Evolutionary conservation across 352 stramenopile species (phyloP).

Genomic region (Pythium rishiriense): DNA sequence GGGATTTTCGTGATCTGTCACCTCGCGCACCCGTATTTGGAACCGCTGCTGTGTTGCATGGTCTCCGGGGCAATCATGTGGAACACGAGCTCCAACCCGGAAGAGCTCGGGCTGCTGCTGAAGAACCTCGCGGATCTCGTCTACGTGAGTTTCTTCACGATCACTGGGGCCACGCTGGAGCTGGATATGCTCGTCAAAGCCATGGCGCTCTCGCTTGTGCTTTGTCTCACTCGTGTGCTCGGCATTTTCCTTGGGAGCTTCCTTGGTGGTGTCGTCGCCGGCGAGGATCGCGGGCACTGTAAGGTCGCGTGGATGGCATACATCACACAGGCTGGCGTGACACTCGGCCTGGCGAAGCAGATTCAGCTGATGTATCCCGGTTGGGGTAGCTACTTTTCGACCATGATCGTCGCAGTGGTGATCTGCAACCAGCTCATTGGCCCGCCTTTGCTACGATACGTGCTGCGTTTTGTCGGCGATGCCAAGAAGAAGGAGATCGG

Average conservation of each 20-base stretch:
- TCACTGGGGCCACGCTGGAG: conserved; percentile 63
- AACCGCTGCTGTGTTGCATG: conserved; percentile 71
- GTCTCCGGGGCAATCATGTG: conserved; percentile 65
- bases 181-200: conserved; percentile 67
- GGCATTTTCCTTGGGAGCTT: conserved; percentile 68
- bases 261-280: conserved; percentile 43
- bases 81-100: conserved; percentile 55
- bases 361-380: conserved; percentile 70
- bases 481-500: conserved; percentile 58
- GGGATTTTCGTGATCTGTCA: conserved; percentile 62
- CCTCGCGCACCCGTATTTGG: conserved; percentile 58
- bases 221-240: conserved; percentile 51
- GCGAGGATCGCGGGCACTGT: conserved; percentile 44
- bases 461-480: conserved; percentile 52
- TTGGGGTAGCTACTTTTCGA: conserved; percentile 72
- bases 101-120: conserved; percentile 54
- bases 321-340: conserved; percentile 70
- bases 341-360: conserved; percentile 68
- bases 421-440: conserved; percentile 72
- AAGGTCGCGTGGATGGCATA: conserved; percentile 76
- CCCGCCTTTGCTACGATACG: conserved; percentile 56
- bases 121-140: conserved; percentile 58
- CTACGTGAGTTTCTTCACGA: conserved; percentile 78
- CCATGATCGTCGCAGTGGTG: conserved; percentile 72
- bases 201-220: conserved; percentile 48